Evolutionary conservation across 192 early-diverging fungal species (phyloP), one percentile per base, ranked within the genome.

Genomic region (Linnemannia elongata): DNA sequence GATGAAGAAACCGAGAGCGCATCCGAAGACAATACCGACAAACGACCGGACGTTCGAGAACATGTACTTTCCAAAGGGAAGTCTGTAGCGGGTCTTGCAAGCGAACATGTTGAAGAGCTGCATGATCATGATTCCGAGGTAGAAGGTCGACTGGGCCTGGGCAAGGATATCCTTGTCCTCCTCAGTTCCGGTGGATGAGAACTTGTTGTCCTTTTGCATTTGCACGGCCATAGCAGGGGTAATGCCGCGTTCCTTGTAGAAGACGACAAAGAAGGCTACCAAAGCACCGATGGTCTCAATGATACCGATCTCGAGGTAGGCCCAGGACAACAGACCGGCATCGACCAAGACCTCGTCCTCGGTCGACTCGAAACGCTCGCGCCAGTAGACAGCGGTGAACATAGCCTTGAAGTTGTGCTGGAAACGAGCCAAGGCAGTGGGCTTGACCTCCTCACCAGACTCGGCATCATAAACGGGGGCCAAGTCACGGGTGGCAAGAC

Each of bases 41-140:
- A 96, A 98, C 22, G 91, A 94, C 27, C 88, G 83, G 30, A 78
- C 79, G 92, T 99, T 99, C 44, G 92, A 88, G 89, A 97, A 95
- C 92, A 96, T 95, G 87, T 95, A 95, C 78, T 80, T 88, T 13
- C 96, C 95, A 82, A 97, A 94, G 27, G 97, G 97, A 76, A 97
- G 78, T 8, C 91, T 89, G 72, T 94, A 90, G 20, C 95, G 86
- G 57, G 95, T 94, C 92, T 98, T 99, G 91, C 95, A 96, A 27
- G 96, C 95, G 87, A 99, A 98, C 91, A 97, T 82, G 91, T 99
- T 99, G 92, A 97, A 98, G 77, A 96, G 93, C 85, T 99, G 98
- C 89, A 94, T 90, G 85, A 97, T 94, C 91, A 97, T 90, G 33
- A 99, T 90, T 38, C 91, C 90, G 15, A 96, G 88, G 85, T 97